A percentile compares a stretch with the other conserved stretches of the same genome.
phyloP scores from a whole-genome alignment of 208 protist species.

The Trypanosoma brucei region DNA sequence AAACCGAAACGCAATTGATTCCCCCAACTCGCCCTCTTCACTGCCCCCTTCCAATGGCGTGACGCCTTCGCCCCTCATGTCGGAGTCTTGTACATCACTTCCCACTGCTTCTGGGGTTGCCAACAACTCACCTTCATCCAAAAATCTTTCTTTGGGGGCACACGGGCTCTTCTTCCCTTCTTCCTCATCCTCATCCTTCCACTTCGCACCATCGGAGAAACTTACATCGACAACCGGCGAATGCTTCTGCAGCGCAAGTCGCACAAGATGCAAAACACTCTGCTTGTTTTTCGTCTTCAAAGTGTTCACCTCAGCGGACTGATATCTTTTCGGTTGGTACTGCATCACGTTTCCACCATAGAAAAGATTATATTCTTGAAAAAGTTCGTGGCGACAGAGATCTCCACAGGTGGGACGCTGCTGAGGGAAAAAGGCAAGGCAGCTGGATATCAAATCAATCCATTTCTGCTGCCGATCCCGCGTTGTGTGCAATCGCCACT shows the following conservation, averaged over 20 bases:
- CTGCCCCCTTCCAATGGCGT: slow-evolving; percentile 14
- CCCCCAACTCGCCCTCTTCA: slow-evolving; percentile 1
- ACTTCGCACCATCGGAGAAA: slow-evolving; percentile 27
- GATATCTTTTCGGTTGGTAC: slow-evolving; percentile 37
- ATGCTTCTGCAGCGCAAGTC: slow-evolving; percentile 24
- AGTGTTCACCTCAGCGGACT: slow-evolving; percentile 19
- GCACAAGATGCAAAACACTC: slow-evolving; percentile 41
- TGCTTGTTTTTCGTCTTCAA: slow-evolving; percentile 56
- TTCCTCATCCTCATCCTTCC: slow-evolving; percentile 12
- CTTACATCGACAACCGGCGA: slow-evolving; percentile 21
- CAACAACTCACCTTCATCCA: slow-evolving; percentile 1
- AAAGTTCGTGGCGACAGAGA: slow-evolving; percentile 67
- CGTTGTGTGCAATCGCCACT: slow-evolving; percentile 48
- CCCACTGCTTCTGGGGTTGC: neutral
- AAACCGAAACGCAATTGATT: slow-evolving; percentile 4
- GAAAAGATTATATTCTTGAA: slow-evolving; percentile 56
- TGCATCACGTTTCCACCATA: slow-evolving; percentile 71
- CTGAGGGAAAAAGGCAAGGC: slow-evolving; percentile 79
- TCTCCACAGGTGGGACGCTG: slow-evolving; percentile 68
- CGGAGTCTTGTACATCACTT: neutral
- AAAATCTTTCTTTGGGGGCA: neutral
- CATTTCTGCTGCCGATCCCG: slow-evolving; percentile 47
- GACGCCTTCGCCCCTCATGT: neutral
- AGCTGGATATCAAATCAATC: slow-evolving; percentile 72
- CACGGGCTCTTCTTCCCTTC: neutral